A percentile compares a stretch with the other conserved stretches of the same genome.
Conservation (phyloP, 1,284 basidiomycete species). For the Leccinum pachyderme region DNA sequence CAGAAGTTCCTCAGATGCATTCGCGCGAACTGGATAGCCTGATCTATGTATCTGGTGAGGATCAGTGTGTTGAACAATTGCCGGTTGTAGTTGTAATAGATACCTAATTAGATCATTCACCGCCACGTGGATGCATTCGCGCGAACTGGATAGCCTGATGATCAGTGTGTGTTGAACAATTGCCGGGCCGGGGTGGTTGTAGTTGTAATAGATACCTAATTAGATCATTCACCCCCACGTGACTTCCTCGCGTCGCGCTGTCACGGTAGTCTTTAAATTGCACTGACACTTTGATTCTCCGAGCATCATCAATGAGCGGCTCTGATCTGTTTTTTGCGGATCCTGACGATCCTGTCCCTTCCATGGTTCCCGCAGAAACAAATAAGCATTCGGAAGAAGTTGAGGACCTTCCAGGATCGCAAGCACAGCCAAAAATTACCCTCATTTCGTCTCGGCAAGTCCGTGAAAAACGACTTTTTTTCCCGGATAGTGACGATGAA, state of each 20-base stretch:
- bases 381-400: background rate
- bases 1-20: background rate
- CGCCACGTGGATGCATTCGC: no score
- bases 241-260: background rate
- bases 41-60: background rate
- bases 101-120: no score
- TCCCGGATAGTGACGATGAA: conserved; percentile 61
- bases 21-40: background rate
- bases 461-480: conserved; percentile 45
- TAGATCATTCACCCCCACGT: background rate
- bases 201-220: background rate
- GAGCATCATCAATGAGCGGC: conserved; percentile 13
- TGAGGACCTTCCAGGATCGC: background rate
- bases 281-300: background rate
- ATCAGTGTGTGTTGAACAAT: no score
- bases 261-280: background rate
- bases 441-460: conserved; percentile 9
- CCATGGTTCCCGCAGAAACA: conserved; percentile 1
- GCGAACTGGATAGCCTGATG: background rate
- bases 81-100: no score
- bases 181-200: background rate
- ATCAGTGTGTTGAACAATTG: no score
- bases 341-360: conserved; percentile 34
- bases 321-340: conserved; percentile 37
- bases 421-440: conserved; percentile 1